These are phyloP conservation scores for Neopestalotiopsis sp. DNA, from an alignment of 2,329 filamentous ascomycete species.

Conservation along the genomic window DNA sequence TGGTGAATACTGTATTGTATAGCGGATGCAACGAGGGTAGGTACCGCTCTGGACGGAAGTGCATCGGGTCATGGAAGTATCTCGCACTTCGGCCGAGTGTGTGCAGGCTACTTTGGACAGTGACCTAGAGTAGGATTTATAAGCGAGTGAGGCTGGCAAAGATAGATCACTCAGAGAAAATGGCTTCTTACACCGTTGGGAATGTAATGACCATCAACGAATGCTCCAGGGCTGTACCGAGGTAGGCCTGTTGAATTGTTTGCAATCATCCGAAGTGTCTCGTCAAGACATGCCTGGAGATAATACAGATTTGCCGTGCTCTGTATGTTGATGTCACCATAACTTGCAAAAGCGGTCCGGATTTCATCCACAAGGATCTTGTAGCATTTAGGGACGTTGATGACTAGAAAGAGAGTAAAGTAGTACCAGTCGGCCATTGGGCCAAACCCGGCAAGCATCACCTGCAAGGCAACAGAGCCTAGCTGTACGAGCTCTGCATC, in stretches of 20 bases:
- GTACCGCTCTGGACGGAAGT: constrained; percentile 22
- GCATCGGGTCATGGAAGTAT: constrained; percentile 17
- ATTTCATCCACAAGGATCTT: constrained; percentile 36
- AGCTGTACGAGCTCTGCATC: constrained; percentile 13
- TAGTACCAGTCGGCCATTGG: constrained; percentile 22
- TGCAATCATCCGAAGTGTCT: constrained; percentile 38
- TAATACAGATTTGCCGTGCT: constrained; percentile 34
- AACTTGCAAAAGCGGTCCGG: constrained; percentile 31
- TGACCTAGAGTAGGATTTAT: background rate
- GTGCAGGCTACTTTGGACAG: constrained; percentile 14
- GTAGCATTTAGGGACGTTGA: constrained; percentile 30
- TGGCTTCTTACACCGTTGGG: constrained; percentile 9
- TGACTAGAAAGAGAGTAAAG: constrained; percentile 15
- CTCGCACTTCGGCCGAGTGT: constrained; percentile 7
- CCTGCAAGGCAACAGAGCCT: constrained; percentile 23
- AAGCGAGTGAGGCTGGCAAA: background rate
- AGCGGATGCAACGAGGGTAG: constrained; percentile 8
- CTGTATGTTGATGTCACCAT: constrained; percentile 32
- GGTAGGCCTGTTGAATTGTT: constrained; percentile 29
- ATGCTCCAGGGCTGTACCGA: constrained; percentile 25
- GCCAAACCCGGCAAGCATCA: constrained; percentile 20
- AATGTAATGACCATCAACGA: constrained; percentile 27
- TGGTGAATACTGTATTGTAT: constrained; percentile 16
- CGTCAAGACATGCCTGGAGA: constrained; percentile 39
- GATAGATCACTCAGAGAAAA: constrained; percentile 23